These are phyloP conservation scores for Pelagophyceae sp. DNA, from an alignment of 352 stramenopile species.

Conservation along the genomic window DNA sequence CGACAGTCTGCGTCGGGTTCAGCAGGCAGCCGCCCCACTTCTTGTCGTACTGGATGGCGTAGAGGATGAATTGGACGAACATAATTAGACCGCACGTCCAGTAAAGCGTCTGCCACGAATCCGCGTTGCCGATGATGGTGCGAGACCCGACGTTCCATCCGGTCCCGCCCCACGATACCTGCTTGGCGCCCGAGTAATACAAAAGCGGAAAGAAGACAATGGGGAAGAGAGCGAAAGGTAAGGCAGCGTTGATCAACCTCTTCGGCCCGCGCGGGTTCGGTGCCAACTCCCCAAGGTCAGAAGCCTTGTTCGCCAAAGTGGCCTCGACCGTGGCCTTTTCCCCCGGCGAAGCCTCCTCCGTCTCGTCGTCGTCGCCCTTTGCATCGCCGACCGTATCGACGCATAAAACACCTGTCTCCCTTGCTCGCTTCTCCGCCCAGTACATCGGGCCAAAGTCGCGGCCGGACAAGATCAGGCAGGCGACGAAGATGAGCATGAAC, in stretches of 20 bases:
- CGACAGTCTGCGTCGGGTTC: background rate
- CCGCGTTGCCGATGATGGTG: conserved; percentile 12
- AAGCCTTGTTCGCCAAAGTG: conserved; percentile 5
- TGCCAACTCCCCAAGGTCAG: conserved; percentile 18
- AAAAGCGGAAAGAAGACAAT: conserved; percentile 19
- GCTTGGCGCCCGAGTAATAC: conserved; percentile 9
- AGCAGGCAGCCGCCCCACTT: conserved; percentile 16
- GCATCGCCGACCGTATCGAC: no score
- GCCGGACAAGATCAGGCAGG: conserved; percentile 16
- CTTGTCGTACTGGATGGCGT: conserved; percentile 10
- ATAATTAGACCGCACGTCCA: background rate
- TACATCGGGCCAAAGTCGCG: conserved; percentile 52
- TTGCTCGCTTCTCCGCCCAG: conserved; percentile 36
- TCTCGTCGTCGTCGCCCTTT: conserved; percentile 18
- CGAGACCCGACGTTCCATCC: conserved; percentile 3
- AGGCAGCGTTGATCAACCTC: conserved; percentile 29
- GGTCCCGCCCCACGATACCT: background rate
- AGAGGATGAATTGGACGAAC: background rate
- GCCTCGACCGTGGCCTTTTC: background rate
- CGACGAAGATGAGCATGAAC: conserved; percentile 26
- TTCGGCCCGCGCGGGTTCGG: conserved; percentile 25
- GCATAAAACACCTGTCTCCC: conserved; percentile 7
- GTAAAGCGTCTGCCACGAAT: conserved; percentile 5
- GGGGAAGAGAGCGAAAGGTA: conserved; percentile 26
- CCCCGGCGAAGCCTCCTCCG: no score